A percentile compares a stretch with the other conserved stretches of the same genome.
Evolutionary conservation across 306 rosid genomes (phyloP).

Genomic region (Begonia masoniana): DNA sequence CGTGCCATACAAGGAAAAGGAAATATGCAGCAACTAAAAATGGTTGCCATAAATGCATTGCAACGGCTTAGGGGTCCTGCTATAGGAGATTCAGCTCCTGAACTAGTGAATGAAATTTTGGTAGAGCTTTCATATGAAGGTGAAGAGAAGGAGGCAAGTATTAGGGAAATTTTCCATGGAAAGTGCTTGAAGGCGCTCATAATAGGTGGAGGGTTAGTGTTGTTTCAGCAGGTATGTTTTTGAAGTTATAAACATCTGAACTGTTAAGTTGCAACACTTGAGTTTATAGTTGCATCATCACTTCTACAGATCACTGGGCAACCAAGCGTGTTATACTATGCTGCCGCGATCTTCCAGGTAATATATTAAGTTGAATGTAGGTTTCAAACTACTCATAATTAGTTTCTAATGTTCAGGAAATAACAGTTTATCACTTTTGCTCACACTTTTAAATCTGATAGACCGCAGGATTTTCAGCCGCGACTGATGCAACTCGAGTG

Average conservation of each 20-base stretch:
- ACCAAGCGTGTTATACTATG: conserved; percentile 96
- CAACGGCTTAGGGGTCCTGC: conserved; percentile 48
- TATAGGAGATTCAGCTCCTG: conserved; percentile 43
- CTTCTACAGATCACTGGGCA: conserved; percentile 89
- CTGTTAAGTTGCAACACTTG: too few relatives aligned
- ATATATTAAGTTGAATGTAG: conserved; percentile 11
- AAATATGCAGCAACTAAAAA: conserved; percentile 33
- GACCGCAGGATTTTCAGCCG: conserved; percentile 94
- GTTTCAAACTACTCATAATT: neutral
- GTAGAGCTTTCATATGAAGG: conserved; percentile 61
- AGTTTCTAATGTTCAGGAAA: too few relatives aligned
- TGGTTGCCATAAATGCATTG: conserved; percentile 37
- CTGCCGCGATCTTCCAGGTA: conserved; percentile 89
- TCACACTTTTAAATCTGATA: conserved; percentile 17
- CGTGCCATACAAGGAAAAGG: conserved; percentile 73
- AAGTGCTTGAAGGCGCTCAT: conserved; percentile 68
- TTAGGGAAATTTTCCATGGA: conserved; percentile 65
- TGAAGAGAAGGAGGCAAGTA: conserved; percentile 46
- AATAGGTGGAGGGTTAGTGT: conserved; percentile 72
- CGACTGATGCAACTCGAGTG: conserved; percentile 91
- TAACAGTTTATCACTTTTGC: conserved; percentile 4
- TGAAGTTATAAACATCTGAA: neutral
- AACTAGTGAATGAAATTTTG: conserved; percentile 68
- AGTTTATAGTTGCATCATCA: conserved; percentile 10
- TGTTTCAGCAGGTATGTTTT: conserved; percentile 85